Evolutionary conservation across 768 basidiomycete species (phyloP).

Genomic region (Leccinum fibrillosum): DNA sequence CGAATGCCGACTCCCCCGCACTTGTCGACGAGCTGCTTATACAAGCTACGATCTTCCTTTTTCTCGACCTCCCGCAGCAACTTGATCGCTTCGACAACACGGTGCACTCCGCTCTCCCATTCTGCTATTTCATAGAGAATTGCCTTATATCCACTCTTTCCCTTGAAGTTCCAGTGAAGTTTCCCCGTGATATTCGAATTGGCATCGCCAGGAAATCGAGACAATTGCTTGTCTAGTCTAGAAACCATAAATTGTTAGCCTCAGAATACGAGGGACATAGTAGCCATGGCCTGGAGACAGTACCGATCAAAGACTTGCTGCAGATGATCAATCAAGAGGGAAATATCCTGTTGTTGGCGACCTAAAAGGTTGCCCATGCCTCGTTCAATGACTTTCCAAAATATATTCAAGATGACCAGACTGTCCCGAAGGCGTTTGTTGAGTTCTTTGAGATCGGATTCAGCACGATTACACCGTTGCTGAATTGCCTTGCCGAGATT

Average conservation of each 20-base stretch:
- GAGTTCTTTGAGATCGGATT: not conserved
- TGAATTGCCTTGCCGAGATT: not conserved
- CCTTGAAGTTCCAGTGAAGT: not conserved
- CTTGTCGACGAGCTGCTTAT: not conserved
- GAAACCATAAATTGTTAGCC: not conserved
- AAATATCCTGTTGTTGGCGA: not conserved
- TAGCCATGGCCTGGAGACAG: not conserved
- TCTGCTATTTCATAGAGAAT: not conserved
- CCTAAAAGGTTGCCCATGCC: not conserved
- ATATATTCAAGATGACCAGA: not conserved
- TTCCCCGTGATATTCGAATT: not conserved
- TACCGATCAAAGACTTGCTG: not conserved
- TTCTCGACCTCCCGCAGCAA: not conserved
- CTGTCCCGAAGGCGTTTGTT: not conserved
- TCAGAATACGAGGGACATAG: not conserved
- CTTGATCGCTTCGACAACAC: not conserved
- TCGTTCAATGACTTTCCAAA: not conserved
- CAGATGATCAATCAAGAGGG: not conserved
- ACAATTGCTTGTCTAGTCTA: not conserved
- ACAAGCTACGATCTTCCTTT: not conserved
- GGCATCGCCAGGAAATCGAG: not conserved
- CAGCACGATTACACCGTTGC: not conserved
- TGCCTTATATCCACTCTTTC: not conserved
- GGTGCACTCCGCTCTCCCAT: not conserved
- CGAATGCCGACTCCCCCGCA: not conserved